Evolutionary conservation across 352 stramenopile species (phyloP), one percentile per base, ranked within the genome.

Genomic region (Hyaloperonospora brassicae): DNA sequence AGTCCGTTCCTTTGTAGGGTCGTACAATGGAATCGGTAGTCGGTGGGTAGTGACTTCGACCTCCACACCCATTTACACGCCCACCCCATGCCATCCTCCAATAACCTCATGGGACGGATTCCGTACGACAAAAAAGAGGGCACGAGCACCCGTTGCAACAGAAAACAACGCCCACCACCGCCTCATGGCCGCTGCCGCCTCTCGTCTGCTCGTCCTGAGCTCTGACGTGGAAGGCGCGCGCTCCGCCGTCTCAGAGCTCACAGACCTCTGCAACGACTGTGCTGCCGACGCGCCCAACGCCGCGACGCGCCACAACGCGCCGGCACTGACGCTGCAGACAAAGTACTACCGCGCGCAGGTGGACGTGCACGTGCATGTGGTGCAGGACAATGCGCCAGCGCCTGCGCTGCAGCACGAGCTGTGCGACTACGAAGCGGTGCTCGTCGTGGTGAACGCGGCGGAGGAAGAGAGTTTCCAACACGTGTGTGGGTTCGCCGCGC

Each of bases 291-390:
- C 11, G 34, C 55, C 7, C 13, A 7, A 27, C 17, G 30, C 12
- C 11, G 38, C 22, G 31, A 22, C 11, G 41, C 30, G n/a, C 25
- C 40, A 13, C 7, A 59, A 58, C 13, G 47, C 57, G 24, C 46
- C 67, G 56, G 35, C 52, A 35, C 62, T 87, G 52, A 66, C 57
- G 12, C 57, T 90, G 25, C 47, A 62, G 44, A 87, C 73, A 38
- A 87, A 88, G 59, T 90, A 90, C 56, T 90, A 90, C 61, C 68
- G 59, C 11, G 79, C 79, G 1, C 24, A 51, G 0, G 61, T 90
- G 12, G 69, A 85, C 34, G 54, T 87, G 38, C 76, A 87, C 42
- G 50, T 70, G 27, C 70, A 81, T 31, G 54, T 65, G 1, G 60
- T 87, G 35, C 55, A 52, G 1, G 61, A 79, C 23, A 81, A 83